phyloP scores from a whole-genome alignment of 2,329 filamentous ascomycete genomes.

The Apiospora arundinis region DNA sequence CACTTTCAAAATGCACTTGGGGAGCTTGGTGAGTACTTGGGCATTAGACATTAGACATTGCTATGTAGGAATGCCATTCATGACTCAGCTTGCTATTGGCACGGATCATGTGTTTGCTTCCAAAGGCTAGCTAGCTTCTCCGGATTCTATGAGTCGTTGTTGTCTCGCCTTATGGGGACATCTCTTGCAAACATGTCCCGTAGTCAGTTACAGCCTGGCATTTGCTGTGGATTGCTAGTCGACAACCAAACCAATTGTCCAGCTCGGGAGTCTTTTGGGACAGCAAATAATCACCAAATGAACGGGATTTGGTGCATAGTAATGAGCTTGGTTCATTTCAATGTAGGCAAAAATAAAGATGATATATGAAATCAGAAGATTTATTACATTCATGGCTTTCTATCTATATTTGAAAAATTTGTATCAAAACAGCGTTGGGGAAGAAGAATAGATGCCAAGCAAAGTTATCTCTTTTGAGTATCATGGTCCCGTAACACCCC shows the following conservation, averaged over 20 bases:
- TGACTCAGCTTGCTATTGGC: constrained; percentile 17
- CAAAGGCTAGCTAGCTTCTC: neutral
- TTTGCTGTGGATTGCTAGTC: neutral
- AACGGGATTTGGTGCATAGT: neutral
- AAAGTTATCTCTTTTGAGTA: constrained; percentile 20
- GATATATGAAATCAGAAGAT: neutral
- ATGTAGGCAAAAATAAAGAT: neutral
- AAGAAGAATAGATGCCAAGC: constrained; percentile 7
- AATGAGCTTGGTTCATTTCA: neutral
- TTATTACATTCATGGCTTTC: constrained; percentile 11
- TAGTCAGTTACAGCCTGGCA: neutral
- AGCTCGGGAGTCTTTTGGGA: neutral
- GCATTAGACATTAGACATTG: neutral
- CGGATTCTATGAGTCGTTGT: neutral
- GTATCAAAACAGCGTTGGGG: constrained; percentile 4
- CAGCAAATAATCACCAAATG: neutral
- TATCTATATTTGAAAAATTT: constrained; percentile 10
- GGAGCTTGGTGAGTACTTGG: neutral
- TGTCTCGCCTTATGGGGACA: neutral
- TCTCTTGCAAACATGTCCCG: neutral
- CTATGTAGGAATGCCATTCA: neutral
- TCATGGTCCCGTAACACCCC: constrained; percentile 18
- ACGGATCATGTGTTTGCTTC: constrained; percentile 13
- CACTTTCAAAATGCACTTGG: constrained; percentile 1
- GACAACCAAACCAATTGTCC: neutral